Conservation (phyloP, 2,329 filamentous ascomycete genomes). For the Davidsoniella australis region DNA sequence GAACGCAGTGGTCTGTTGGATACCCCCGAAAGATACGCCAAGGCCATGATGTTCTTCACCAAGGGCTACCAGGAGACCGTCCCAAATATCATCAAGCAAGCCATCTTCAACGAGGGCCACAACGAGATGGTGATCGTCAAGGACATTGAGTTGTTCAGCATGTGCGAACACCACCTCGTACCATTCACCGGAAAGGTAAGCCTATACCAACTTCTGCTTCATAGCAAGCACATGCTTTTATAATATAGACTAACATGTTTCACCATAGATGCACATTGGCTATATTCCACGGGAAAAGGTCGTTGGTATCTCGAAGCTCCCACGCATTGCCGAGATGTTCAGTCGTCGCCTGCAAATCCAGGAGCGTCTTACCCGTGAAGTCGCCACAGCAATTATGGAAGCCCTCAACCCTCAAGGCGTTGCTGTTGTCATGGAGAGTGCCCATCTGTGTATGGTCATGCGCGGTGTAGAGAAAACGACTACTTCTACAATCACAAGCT, state of each 20-base stretch:
- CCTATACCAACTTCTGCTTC: background rate
- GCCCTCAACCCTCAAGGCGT: slow-evolving; percentile 87
- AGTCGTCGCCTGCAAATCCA: slow-evolving; percentile 85
- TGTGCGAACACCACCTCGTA: slow-evolving; percentile 95
- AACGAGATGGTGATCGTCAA: slow-evolving; percentile 97
- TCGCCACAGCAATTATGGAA: slow-evolving; percentile 84
- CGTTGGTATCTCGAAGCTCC: slow-evolving; percentile 88
- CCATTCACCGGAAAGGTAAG: slow-evolving; percentile 85
- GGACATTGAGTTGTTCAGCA: slow-evolving; percentile 85
- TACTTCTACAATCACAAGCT: slow-evolving; percentile 82
- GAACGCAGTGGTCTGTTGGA: slow-evolving; percentile 46
- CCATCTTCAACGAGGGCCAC: slow-evolving; percentile 91
- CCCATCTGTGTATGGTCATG: slow-evolving; percentile 97
- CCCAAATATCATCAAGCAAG: slow-evolving; percentile 75
- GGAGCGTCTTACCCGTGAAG: slow-evolving; percentile 88
- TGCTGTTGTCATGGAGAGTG: slow-evolving; percentile 93
- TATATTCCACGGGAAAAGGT: slow-evolving; percentile 89
- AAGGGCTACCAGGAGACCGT: slow-evolving; percentile 95
- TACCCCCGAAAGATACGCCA: slow-evolving; percentile 75
- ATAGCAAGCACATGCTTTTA: background rate
- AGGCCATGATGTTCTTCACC: slow-evolving; percentile 90
- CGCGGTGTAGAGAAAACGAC: slow-evolving; percentile 87
- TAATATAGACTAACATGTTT: background rate
- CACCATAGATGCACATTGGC: slow-evolving; percentile 80
- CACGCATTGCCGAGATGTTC: slow-evolving; percentile 94